A percentile compares a stretch with the other conserved stretches of the same genome.
Conservation (phyloP, 139 green algal genomes). For the Haematococcus lacustris region DNA sequence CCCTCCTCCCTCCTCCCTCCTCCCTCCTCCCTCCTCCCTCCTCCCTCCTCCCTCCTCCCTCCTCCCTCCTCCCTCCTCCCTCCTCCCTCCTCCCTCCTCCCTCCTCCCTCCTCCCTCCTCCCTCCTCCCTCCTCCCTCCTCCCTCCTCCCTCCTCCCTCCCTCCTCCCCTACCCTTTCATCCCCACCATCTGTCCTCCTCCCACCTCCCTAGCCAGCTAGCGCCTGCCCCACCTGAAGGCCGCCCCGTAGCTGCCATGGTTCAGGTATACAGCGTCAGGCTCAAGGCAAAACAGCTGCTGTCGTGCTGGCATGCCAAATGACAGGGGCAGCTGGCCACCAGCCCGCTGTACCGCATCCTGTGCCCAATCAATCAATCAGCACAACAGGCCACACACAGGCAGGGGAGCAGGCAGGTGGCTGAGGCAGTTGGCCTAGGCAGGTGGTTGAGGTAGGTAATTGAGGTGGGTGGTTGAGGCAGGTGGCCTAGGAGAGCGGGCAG, state of each 20-base stretch:
- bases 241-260: constrained; percentile 60
- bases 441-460: too few relatives aligned
- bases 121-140: not conserved
- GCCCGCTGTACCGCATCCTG: too few relatives aligned
- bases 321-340: too few relatives aligned
- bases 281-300: constrained; percentile 43
- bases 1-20: too few relatives aligned
- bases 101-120: not conserved
- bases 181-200: not conserved
- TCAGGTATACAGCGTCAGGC: constrained; percentile 36
- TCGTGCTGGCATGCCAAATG: not conserved
- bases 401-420: too few relatives aligned
- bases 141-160: not conserved
- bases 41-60: not conserved
- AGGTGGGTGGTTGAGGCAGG: too few relatives aligned
- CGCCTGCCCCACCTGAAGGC: constrained; percentile 26
- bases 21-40: too few relatives aligned
- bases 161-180: not conserved
- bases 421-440: too few relatives aligned
- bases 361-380: too few relatives aligned
- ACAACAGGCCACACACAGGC: too few relatives aligned
- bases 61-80: not conserved
- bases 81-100: not conserved
- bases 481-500: too few relatives aligned
- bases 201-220: not conserved